phyloP scores from a whole-genome alignment of 2,329 filamentous ascomycete species.

The Arachnomyces sp. region DNA sequence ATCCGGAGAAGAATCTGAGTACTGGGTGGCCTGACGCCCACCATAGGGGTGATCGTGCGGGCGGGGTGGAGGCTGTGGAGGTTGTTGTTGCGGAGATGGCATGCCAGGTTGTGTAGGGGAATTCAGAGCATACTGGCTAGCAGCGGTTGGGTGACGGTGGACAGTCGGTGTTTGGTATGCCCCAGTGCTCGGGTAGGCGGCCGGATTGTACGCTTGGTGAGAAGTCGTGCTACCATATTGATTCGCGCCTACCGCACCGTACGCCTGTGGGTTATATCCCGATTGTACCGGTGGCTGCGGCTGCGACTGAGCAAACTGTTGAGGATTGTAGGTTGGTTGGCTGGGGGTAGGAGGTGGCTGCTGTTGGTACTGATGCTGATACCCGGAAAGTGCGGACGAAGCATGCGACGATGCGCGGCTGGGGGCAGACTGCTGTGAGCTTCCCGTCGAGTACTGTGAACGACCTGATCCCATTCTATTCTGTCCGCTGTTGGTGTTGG shows the following conservation, averaged over 20 bases:
- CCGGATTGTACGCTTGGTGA: slow-evolving; percentile 44
- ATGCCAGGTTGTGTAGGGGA: slow-evolving; percentile 27
- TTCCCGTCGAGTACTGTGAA: slow-evolving; percentile 27
- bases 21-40: slow-evolving; percentile 24
- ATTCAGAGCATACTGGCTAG: slow-evolving; percentile 24
- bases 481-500: slow-evolving; percentile 18
- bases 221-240: slow-evolving; percentile 21
- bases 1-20: slow-evolving; percentile 18
- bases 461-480: slow-evolving; percentile 28
- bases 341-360: slow-evolving; percentile 30
- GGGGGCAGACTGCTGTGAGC: slow-evolving; percentile 27
- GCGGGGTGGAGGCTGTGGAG: slow-evolving; percentile 28
- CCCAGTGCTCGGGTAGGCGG: slow-evolving; percentile 22
- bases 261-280: slow-evolving; percentile 67
- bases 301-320: slow-evolving; percentile 48
- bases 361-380: slow-evolving; percentile 48
- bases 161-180: slow-evolving; percentile 33
- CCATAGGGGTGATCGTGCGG: slow-evolving; percentile 32
- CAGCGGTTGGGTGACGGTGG: slow-evolving; percentile 9
- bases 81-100: slow-evolving; percentile 17
- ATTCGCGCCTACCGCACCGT: slow-evolving; percentile 23
- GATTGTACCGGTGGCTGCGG: slow-evolving; percentile 39
- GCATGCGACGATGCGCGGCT: slow-evolving; percentile 37
- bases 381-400: slow-evolving; percentile 34
- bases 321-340: slow-evolving; percentile 54